A percentile compares a stretch with the other conserved stretches of the same genome.
phyloP scores from a whole-genome alignment of 768 basidiomycete genomes.

The Pulveroboletus frians region DNA sequence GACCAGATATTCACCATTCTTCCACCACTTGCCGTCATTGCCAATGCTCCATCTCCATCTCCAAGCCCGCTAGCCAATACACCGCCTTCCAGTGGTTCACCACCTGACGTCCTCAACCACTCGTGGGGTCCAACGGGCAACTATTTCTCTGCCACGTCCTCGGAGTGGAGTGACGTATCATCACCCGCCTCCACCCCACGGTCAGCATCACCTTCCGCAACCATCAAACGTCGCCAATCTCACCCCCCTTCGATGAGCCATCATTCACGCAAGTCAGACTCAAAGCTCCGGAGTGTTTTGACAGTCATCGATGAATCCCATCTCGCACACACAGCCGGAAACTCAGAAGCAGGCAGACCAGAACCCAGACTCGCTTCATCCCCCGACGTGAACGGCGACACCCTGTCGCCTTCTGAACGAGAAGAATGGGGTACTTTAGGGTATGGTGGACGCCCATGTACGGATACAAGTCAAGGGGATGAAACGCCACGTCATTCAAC shows the following conservation, averaged over 20 bases:
- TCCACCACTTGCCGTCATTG: conserved; percentile 74
- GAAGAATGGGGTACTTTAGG: conserved; percentile 39
- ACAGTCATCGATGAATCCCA: conserved; percentile 63
- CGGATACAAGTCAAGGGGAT: conserved; percentile 30
- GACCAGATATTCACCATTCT: conserved; percentile 93
- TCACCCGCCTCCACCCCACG: conserved; percentile 42
- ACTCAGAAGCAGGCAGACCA: conserved; percentile 11
- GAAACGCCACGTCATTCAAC: conserved; percentile 45
- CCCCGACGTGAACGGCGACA: conserved; percentile 27
- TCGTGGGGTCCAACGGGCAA: conserved; percentile 50
- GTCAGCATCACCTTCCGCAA: conserved; percentile 47
- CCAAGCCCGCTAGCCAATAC: conserved; percentile 53
- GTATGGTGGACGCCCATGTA: conserved; percentile 37
- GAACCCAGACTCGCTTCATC: conserved; percentile 23
- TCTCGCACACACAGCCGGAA: conserved; percentile 31
- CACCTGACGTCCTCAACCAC: conserved; percentile 30
- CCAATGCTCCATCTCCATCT: conserved; percentile 56
- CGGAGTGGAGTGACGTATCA: conserved; percentile 51
- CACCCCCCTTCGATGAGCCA: conserved; percentile 39
- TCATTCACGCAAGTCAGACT: conserved; percentile 50
- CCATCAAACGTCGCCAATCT: conserved; percentile 46
- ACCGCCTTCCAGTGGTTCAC: conserved; percentile 35
- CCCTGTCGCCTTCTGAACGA: conserved; percentile 19
- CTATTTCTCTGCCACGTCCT: conserved; percentile 45
- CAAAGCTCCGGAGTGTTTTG: conserved; percentile 69